Conservation (phyloP, 2,329 filamentous ascomycete species). For the Botrytis paeoniae region DNA sequence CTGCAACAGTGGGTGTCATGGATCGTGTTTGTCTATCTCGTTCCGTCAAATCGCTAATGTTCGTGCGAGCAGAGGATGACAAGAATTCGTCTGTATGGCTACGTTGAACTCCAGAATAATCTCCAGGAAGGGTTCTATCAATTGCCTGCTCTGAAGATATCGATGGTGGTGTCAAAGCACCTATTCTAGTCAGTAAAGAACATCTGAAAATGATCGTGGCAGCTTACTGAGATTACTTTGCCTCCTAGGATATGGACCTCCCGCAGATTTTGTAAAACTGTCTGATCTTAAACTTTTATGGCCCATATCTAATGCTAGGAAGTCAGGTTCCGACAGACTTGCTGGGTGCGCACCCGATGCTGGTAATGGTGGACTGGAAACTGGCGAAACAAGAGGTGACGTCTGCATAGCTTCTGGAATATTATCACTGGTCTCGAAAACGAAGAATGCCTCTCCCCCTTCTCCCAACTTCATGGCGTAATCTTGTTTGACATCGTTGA, state of each 20-base stretch:
- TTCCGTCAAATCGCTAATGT: slow-evolving; percentile 33
- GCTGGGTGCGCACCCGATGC: slow-evolving; percentile 44
- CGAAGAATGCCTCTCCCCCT: slow-evolving; percentile 96
- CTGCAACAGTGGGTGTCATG: slow-evolving; percentile 40
- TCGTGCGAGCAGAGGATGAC: slow-evolving; percentile 45
- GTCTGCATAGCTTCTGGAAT: slow-evolving; percentile 95
- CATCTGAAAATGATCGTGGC: neutral
- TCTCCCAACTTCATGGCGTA: slow-evolving; percentile 99
- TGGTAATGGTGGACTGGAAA: slow-evolving; percentile 72
- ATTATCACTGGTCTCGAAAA: slow-evolving; percentile 89
- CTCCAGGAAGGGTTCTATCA: slow-evolving; percentile 48
- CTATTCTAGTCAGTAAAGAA: slow-evolving; percentile 22
- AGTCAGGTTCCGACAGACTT: slow-evolving; percentile 65
- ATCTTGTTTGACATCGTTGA: slow-evolving; percentile 88
- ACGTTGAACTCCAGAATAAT: slow-evolving; percentile 48
- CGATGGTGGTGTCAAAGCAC: slow-evolving; percentile 48
- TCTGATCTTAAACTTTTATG: slow-evolving; percentile 42
- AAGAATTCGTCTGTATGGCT: slow-evolving; percentile 56
- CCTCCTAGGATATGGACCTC: slow-evolving; percentile 43
- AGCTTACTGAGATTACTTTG: slow-evolving; percentile 35
- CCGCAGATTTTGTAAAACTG: slow-evolving; percentile 45
- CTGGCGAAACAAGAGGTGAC: slow-evolving; percentile 86
- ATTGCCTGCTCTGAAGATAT: slow-evolving; percentile 51
- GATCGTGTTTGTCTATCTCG: slow-evolving; percentile 40
- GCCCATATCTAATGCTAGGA: slow-evolving; percentile 55